These are phyloP conservation scores for Aspergillus vadensis DNA, from an alignment of 2,329 filamentous ascomycete species.

Conservation along the genomic window DNA sequence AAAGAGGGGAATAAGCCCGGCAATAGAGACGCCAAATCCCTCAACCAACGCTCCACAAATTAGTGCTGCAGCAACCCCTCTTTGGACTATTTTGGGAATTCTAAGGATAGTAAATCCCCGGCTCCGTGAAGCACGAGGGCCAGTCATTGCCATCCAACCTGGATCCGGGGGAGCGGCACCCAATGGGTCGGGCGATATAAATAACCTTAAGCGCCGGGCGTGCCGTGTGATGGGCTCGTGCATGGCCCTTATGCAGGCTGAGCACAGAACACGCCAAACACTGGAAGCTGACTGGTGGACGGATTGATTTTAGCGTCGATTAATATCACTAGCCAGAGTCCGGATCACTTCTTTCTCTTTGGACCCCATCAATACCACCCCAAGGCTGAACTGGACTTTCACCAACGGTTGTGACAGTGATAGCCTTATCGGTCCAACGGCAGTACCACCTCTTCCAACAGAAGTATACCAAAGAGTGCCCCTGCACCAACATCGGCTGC, in stretches of 20 bases:
- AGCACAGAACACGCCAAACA: neutral
- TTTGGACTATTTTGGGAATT: constrained; percentile 8
- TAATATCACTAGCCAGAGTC: neutral
- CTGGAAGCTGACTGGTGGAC: neutral
- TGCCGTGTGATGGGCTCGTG: constrained; percentile 1
- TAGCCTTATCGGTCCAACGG: neutral
- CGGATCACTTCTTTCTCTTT: neutral
- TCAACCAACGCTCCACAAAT: neutral
- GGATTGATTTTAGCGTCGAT: neutral
- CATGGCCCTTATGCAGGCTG: constrained; percentile 7
- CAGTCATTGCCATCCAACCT: neutral
- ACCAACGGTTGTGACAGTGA: neutral
- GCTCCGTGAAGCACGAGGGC: neutral
- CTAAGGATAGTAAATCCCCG: constrained; percentile 13
- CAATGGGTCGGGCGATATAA: constrained; percentile 14
- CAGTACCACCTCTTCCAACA: neutral
- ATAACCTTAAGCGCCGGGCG: constrained; percentile 21
- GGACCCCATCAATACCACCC: neutral
- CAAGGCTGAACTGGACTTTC: neutral
- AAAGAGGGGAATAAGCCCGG: neutral
- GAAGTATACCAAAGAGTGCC: neutral
- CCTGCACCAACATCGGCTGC: neutral
- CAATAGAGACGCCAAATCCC: neutral
- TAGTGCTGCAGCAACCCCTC: constrained; percentile 2
- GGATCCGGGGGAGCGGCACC: constrained; percentile 14